Evolutionary conservation across 495 filamentous ascomycete genomes (phyloP), one percentile per base, ranked within the genome.

Genomic region (Penicillium coprophilum): DNA sequence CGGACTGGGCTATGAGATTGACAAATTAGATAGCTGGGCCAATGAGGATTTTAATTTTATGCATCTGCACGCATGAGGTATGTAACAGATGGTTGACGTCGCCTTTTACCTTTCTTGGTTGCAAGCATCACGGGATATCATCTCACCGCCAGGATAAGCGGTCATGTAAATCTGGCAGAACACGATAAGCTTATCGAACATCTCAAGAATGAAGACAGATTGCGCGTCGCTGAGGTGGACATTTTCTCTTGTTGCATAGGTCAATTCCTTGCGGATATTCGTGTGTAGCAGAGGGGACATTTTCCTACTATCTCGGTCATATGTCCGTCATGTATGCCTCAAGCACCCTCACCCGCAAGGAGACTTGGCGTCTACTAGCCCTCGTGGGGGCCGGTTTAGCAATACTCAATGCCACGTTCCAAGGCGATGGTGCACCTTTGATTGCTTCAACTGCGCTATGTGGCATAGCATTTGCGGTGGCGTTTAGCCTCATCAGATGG

Each of bases 401-500:
- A 56, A 77, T 97, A 56, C 79, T 97, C 50, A 78, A 82, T 53
- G 92, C 92, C 73, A 91, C 91, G 44, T 89, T 96, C 68, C 75
- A 82, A 34, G 87, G 83, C 53, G 92, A 97, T 68, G 93, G 91
- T 63, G 91, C 90, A 62, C 95, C 95, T 15, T 79, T 99, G 53
- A 78, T 95, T 57, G 92, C 91, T 8, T 96, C 91, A 13, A 76
- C 95, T 38, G 92, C 92, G 6, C 86, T 97, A 60, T 88, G 88
- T 64, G 87, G 88, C 11, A 79, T 97, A 53, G 91, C 88, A 4
- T 99, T 96, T 68, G 75, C 87, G 6, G 81, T 84, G 19, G 82
- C 83, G 4, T 97, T 87, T 68, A 85, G 88, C 49, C 77, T 97
- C 71, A 92, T 99, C 67, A 77, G 86, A 77, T 97, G 94, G 95